Conservation (phyloP, 208 protist genomes). For the Crithidia bombi region DNA sequence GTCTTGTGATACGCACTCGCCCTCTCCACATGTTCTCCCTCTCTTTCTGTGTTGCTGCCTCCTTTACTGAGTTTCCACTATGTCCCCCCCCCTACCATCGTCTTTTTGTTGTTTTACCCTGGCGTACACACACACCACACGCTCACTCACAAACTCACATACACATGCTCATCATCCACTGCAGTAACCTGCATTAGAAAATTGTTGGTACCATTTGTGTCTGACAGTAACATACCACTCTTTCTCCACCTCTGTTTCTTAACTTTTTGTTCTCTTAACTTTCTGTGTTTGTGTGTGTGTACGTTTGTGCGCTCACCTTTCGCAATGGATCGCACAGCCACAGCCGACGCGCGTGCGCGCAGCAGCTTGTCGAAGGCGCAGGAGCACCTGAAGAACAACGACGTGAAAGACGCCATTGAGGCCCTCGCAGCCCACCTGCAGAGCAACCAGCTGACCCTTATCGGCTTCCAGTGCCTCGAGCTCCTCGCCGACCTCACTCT, state of each 20-base stretch:
- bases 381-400: conserved; percentile 44
- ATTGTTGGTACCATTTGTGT: not conserved
- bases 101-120: too few relatives aligned
- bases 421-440: conserved; percentile 42
- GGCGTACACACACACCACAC: too few relatives aligned
- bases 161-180: too few relatives aligned
- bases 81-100: too few relatives aligned
- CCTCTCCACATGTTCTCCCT: too few relatives aligned
- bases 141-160: too few relatives aligned
- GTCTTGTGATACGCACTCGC: too few relatives aligned
- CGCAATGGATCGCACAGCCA: conserved; percentile 31
- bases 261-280: conserved; percentile 9
- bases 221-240: not conserved
- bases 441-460: conserved; percentile 40
- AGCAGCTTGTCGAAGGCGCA: conserved; percentile 60
- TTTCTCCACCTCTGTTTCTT: not conserved
- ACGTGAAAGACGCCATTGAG: conserved; percentile 61
- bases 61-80: too few relatives aligned
- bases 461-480: conserved; percentile 58
- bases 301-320: not conserved
- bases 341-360: conserved; percentile 48
- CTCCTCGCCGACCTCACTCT: conserved; percentile 67
- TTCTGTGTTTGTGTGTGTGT: not conserved
- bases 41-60: too few relatives aligned
- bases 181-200: not conserved